These are phyloP conservation scores for Penicillium sp. DNA, from an alignment of 2,329 filamentous ascomycete genomes.

Conservation along the genomic window DNA sequence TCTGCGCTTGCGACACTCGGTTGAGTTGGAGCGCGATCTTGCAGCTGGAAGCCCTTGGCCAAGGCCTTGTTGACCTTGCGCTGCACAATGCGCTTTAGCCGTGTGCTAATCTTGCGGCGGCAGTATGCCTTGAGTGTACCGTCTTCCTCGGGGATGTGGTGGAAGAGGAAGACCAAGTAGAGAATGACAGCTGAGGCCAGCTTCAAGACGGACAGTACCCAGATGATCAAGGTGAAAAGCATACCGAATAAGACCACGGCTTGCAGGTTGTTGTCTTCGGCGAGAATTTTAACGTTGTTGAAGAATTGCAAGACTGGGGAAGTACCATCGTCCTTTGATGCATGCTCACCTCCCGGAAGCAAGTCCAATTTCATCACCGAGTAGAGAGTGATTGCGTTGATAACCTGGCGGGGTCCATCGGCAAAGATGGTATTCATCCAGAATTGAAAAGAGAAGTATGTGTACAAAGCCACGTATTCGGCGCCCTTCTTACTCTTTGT, in stretches of 20 bases:
- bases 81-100: constrained; percentile 79
- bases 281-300: constrained; percentile 72
- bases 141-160: constrained; percentile 81
- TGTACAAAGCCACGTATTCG: constrained; percentile 86
- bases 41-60: constrained; percentile 65
- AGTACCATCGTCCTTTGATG: constrained; percentile 53
- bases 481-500: constrained; percentile 89
- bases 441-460: constrained; percentile 77
- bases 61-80: constrained; percentile 86
- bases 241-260: constrained; percentile 83
- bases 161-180: constrained; percentile 86
- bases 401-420: constrained; percentile 84
- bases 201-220: constrained; percentile 74
- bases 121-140: constrained; percentile 83
- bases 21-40: constrained; percentile 53
- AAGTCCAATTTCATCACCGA: constrained; percentile 77
- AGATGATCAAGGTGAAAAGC: constrained; percentile 87
- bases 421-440: constrained; percentile 88
- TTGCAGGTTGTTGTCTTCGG: constrained; percentile 71
- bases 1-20: constrained; percentile 29
- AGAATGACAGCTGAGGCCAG: constrained; percentile 73
- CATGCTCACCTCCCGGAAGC: constrained; percentile 58
- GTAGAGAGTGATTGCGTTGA: constrained; percentile 86
- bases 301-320: constrained; percentile 74
- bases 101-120: constrained; percentile 83